These are phyloP conservation scores for Conoideocrella luteorostrata DNA, from an alignment of 2,329 filamentous ascomycete genomes.

Conservation along the genomic window DNA sequence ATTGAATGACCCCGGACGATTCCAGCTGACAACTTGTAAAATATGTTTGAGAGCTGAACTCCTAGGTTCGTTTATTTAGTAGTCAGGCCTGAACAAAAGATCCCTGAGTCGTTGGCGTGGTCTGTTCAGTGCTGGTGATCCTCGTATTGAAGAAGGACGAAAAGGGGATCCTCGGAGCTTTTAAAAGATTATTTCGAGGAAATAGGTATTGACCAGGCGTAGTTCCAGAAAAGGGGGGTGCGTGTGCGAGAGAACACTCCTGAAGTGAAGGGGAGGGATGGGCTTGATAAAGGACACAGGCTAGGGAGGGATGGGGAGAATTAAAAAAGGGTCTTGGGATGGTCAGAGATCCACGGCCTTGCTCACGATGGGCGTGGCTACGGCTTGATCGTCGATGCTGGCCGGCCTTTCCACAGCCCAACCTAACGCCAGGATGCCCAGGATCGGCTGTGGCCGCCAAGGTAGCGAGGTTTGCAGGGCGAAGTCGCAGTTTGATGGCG, in stretches of 20 bases:
- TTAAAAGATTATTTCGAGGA: neutral
- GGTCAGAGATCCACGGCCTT: slow-evolving; percentile 7
- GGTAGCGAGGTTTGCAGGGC: slow-evolving; percentile 7
- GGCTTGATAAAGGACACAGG: slow-evolving; percentile 9
- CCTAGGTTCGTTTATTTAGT: too few species aligned
- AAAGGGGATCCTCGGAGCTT: too few species aligned
- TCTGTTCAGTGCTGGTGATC: too few species aligned
- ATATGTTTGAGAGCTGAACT: too few species aligned
- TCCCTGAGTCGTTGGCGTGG: neutral
- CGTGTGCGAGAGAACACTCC: neutral
- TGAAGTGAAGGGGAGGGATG: slow-evolving; percentile 3
- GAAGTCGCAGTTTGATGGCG: slow-evolving; percentile 5
- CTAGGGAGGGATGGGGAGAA: slow-evolving; percentile 4
- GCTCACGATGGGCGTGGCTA: slow-evolving; percentile 3
- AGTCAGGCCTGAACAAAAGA: too few species aligned
- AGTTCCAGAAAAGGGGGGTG: neutral
- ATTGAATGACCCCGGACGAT: too few species aligned
- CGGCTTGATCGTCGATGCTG: slow-evolving; percentile 11
- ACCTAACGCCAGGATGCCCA: neutral
- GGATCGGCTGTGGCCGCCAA: slow-evolving; percentile 14
- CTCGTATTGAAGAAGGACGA: too few species aligned
- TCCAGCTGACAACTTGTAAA: too few species aligned
- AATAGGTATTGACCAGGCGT: neutral
- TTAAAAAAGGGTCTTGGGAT: slow-evolving; percentile 8
- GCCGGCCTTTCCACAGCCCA: neutral